Evolutionary conservation across 2,329 filamentous ascomycete genomes (phyloP).

Genomic region (Stagonosporopsis vannaccii): DNA sequence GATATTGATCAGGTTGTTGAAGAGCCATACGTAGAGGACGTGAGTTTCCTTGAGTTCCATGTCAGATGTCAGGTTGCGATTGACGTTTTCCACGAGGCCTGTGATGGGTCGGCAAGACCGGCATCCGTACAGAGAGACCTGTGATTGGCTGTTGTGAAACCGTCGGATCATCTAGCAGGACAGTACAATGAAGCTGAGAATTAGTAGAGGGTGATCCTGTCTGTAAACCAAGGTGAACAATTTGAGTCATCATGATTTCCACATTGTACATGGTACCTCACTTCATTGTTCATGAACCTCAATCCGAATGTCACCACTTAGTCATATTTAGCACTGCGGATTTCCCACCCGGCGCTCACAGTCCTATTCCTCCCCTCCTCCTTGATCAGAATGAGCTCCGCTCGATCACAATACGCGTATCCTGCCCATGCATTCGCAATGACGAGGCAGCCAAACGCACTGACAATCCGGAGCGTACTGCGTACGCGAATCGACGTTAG

Average conservation of each 20-base stretch:
- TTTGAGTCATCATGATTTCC: too few relatives aligned
- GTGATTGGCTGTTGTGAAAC: slow-evolving; percentile 5
- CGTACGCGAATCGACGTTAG: background rate
- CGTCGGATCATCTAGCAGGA: background rate
- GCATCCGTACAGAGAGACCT: slow-evolving; percentile 14
- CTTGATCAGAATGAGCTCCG: background rate
- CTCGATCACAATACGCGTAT: background rate
- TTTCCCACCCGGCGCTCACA: too few relatives aligned
- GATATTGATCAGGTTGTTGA: background rate
- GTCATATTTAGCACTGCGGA: background rate
- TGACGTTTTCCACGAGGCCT: slow-evolving; percentile 14
- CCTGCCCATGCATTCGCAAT: background rate
- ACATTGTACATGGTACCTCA: too few relatives aligned
- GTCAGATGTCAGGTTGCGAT: background rate
- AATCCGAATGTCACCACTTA: background rate
- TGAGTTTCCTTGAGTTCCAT: background rate
- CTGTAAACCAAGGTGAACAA: background rate
- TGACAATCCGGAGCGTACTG: background rate
- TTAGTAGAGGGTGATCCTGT: background rate
- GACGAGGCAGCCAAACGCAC: background rate
- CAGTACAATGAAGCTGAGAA: background rate
- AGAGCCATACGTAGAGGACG: background rate
- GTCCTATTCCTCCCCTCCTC: too few relatives aligned
- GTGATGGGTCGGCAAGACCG: slow-evolving; percentile 14
- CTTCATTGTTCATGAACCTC: background rate